These are phyloP conservation scores for Amylostereum chailletii DNA, from an alignment of 1,284 basidiomycete genomes.

Conservation along the genomic window DNA sequence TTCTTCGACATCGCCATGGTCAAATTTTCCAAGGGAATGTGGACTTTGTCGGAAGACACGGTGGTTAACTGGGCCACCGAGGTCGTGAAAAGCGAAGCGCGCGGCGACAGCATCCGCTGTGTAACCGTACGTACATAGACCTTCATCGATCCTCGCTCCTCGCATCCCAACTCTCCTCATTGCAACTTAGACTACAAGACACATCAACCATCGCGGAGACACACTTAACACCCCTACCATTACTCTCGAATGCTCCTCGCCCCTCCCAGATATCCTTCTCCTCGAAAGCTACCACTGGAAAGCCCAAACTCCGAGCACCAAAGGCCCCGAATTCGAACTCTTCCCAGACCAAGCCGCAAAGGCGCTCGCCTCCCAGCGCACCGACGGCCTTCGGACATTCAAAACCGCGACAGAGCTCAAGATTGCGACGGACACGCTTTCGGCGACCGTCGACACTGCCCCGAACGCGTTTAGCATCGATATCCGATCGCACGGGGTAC, in stretches of 20 bases:
- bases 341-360: not conserved
- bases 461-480: not conserved
- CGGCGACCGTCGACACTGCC: not conserved
- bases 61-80: not conserved
- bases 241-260: not conserved
- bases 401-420: not conserved
- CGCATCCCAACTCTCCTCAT: not conserved
- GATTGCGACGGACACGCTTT: not conserved
- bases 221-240: not conserved
- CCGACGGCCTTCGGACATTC: not conserved
- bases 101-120: not conserved
- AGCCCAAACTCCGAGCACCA: not conserved
- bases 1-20: not conserved
- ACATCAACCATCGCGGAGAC: constrained; percentile 1
- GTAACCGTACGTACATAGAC: not conserved
- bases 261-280: not conserved
- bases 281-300: not conserved
- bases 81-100: not conserved
- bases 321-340: not conserved
- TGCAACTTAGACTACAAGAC: not conserved
- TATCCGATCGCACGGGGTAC: not conserved
- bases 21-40: not conserved
- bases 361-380: not conserved
- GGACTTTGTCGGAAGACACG: not conserved
- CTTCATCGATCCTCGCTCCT: not conserved